Evolutionary conservation across 1,284 basidiomycete genomes (phyloP), one percentile per base, ranked within the genome.

Genomic region (Lignosus rhinocerotis): DNA sequence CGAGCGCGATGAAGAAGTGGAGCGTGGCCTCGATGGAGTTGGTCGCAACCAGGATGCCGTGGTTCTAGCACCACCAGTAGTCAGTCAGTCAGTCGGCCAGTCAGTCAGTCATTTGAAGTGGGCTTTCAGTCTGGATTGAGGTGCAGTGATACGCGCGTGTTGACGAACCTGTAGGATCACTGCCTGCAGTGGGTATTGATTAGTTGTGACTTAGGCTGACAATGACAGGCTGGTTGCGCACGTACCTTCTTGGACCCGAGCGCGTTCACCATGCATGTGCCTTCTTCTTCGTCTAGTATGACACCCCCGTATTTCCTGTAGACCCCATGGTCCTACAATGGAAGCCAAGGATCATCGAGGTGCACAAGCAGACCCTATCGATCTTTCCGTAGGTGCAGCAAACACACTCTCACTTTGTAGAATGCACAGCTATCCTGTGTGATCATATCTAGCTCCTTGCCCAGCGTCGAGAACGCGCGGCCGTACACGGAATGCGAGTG

Each of bases 401-500:
- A 53, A 58, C 45, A 38, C 62, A 3, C n/a, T 7, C 43, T 44
- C 21, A 59, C 62, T 51, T 80, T 67, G 55, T 78, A 78, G 63
- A 82, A 80, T 2, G 75, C 74, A 62, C 79, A 81, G 19, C 76
- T 69, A 62, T 81, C 81, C 66, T 83, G 80, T 9, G 78, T 79
- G 44, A 80, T 72, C 65, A 81, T 77, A 51, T 86, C 81, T 51
- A 87, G 74, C 38, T 79, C 78, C 42, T 78, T 76, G 8, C 85
- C 85, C 7, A 88, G 76, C 0, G 81, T 76, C 14, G 80, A 77
- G 73, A 85, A 88, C 0, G 85, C 80, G 64, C 84, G 84, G 16
- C 85, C 87, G 67, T 83, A 76, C 30, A 82, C 71, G 3, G 81
- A 82, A 69, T 89, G 86, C n/a, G 81, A 82, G 70, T 88, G 87